Evolutionary conservation across 2,329 filamentous ascomycete species (phyloP).

Genomic region (Fusarium verrucosum): DNA sequence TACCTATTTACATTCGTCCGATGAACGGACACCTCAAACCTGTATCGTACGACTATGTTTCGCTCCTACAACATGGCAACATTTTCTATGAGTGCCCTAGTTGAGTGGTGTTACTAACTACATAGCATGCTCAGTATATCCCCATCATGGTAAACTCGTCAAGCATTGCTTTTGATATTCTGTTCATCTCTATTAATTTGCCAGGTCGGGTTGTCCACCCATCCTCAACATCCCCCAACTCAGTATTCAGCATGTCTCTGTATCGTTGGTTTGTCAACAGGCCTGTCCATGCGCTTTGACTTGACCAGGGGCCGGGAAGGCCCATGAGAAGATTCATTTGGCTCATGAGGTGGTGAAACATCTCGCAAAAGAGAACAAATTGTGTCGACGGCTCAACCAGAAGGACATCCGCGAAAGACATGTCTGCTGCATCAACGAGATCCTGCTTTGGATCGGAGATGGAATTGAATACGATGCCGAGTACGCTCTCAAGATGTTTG

Average conservation of each 20-base stretch:
- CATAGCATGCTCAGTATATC: constrained; percentile 13
- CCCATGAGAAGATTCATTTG: constrained; percentile 45
- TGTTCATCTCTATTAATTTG: constrained; percentile 34
- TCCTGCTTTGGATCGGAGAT: constrained; percentile 19
- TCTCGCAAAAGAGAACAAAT: constrained; percentile 44
- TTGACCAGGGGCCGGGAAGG: constrained; percentile 36
- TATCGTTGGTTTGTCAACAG: constrained; percentile 33
- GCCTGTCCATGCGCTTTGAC: constrained; percentile 41
- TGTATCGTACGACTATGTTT: neutral
- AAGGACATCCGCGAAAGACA: constrained; percentile 40
- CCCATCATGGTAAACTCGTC: constrained; percentile 40
- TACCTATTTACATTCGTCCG: constrained; percentile 29
- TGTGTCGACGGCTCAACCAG: constrained; percentile 42
- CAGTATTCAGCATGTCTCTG: constrained; percentile 40
- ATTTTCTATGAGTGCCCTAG: neutral
- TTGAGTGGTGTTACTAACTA: neutral
- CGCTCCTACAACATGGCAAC: neutral
- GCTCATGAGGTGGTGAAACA: constrained; percentile 39
- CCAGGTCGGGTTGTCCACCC: constrained; percentile 38
- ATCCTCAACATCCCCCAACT: constrained; percentile 40
- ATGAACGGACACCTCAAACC: neutral
- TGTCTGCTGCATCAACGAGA: constrained; percentile 27
- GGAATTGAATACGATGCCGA: constrained; percentile 34
- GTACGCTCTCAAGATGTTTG: constrained; percentile 39
- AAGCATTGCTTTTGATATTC: constrained; percentile 33